These are phyloP conservation scores for Aureobasidium subglaciale DNA, from an alignment of 2,329 filamentous ascomycete species.

Conservation along the genomic window DNA sequence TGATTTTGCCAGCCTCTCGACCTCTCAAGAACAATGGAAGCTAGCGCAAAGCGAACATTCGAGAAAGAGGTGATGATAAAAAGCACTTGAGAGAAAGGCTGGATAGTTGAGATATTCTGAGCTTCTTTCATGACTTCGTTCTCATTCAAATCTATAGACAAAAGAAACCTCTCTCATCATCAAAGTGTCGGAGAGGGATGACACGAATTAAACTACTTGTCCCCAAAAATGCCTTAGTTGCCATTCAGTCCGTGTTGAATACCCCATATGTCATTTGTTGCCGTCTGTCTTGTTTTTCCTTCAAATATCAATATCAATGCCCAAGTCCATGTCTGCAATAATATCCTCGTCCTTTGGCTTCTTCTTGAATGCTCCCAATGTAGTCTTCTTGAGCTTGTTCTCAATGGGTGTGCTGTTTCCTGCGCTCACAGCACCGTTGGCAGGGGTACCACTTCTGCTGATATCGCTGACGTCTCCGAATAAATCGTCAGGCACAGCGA, in stretches of 20 bases:
- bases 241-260: no score
- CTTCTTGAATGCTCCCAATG: constrained; percentile 44
- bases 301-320: constrained; percentile 83
- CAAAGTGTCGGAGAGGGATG: neutral
- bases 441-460: constrained; percentile 44
- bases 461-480: constrained; percentile 40
- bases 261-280: no score
- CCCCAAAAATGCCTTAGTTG: neutral
- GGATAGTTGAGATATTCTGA: neutral
- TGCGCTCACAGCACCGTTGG: constrained; percentile 36
- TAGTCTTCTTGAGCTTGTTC: constrained; percentile 43
- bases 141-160: neutral
- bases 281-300: neutral
- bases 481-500: constrained; percentile 35
- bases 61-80: no score
- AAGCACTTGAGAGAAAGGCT: no score
- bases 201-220: neutral
- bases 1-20: no score
- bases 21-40: no score
- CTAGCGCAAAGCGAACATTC: no score
- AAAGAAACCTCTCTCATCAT: no score
- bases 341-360: constrained; percentile 86
- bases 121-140: neutral
- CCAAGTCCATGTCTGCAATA: constrained; percentile 75
- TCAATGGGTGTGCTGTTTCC: constrained; percentile 17